Evolutionary conservation across 345 rosid genomes (phyloP), one percentile per base, ranked within the genome.

Genomic region (Lepidium aucheri): DNA sequence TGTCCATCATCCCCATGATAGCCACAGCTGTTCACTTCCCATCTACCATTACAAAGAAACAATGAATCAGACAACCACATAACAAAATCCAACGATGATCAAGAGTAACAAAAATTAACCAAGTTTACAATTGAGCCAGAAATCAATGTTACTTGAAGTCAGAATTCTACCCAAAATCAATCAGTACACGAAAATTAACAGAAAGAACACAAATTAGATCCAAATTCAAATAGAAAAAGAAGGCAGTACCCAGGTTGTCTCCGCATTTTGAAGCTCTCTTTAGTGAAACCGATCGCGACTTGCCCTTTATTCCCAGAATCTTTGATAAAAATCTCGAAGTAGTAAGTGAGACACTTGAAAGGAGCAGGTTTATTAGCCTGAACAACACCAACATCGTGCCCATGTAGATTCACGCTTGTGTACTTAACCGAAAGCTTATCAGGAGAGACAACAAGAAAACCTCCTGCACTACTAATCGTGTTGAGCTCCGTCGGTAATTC

Each of bases 1-100:
- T 42, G 9, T 44, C 99, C 99, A 85, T 88, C 93, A 66, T 94
- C 99, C 61, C 99, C 96, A 76, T 90, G 97, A 82, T 90, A 94
- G 15, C 99, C 99, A 63, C 84, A 88, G 73, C 95, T 88, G 79
- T 90, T 90, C 53, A 77, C 83, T 88, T 90, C 99, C 99, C 99
- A 94, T 59, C 99, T 94, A 74, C 45, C 57, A 75, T 69, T 51
- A 66, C 46, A 62, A 28, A 73, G 18, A 70, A 53, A 42, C 8
- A 54, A 49, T 9, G 59, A 61, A 33, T 46, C 30, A 40, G 13
- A 68, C 39, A 20, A 2, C 39, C 11, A 59, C 49, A 47, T 18
- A 51, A 28, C 6, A 28, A 0, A 28, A 5, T 28, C 32, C 32
- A 26, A 26, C 30, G 6, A 26, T 26, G 30, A 4, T 26, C 32